Conservation (phyloP, 2,329 filamentous ascomycete species). For the Coniella vitis region DNA sequence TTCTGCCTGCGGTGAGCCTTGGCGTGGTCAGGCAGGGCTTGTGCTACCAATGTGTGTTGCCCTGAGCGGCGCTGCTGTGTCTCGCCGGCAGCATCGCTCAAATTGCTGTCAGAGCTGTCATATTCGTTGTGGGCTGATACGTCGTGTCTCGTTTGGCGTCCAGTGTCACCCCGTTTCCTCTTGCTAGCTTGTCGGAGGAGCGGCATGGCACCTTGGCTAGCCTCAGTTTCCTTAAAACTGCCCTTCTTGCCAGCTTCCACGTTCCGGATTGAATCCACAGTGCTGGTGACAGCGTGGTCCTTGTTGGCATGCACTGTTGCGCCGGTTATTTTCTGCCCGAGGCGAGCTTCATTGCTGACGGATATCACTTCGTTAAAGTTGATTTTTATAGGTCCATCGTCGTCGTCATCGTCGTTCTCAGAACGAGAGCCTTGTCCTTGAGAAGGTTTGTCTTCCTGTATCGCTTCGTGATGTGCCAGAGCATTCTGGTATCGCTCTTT, state of each 20-base stretch:
- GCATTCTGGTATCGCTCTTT: too few species aligned
- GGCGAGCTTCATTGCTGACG: slow-evolving; percentile 8
- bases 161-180: background rate
- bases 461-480: background rate
- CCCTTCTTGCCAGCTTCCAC: background rate
- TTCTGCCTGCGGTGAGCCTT: background rate
- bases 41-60: too few species aligned
- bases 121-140: too few species aligned
- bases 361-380: background rate
- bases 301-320: background rate
- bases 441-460: background rate
- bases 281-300: background rate
- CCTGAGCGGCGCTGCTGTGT: too few species aligned
- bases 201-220: background rate
- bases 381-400: slow-evolving; percentile 1
- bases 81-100: background rate
- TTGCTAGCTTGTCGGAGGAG: too few species aligned
- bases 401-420: slow-evolving; percentile 1
- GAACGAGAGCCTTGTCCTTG: too few species aligned
- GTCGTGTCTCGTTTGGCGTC: background rate
- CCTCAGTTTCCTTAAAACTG: background rate
- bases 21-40: too few species aligned
- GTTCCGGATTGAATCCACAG: background rate
- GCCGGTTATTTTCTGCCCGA: background rate
- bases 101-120: background rate